A percentile compares a stretch with the other conserved stretches of the same genome.
Evolutionary conservation across 306 rosid genomes (phyloP).

Genomic region (Fragaria ananassa): DNA sequence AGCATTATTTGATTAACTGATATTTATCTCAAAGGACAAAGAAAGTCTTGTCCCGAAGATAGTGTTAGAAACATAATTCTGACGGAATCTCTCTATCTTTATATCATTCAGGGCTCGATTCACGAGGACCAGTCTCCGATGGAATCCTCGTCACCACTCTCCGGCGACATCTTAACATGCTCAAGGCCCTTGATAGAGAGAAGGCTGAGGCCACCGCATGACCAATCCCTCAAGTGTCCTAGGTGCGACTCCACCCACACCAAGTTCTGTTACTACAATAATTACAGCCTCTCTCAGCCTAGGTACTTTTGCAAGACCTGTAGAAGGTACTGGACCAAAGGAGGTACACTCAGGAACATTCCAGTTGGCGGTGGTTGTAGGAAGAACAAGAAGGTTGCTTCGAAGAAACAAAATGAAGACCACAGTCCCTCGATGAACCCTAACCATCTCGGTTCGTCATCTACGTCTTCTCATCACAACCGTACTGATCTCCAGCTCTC

Average conservation of each 20-base stretch:
- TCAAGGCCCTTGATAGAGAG: slow-evolving; percentile 74
- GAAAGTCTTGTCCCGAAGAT: neutral
- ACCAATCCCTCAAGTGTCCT: slow-evolving; percentile 83
- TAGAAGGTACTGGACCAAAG: slow-evolving; percentile 96
- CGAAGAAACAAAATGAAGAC: slow-evolving; percentile 61
- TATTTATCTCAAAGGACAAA: neutral
- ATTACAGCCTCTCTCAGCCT: slow-evolving; percentile 94
- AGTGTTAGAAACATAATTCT: neutral
- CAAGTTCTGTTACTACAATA: slow-evolving; percentile 98
- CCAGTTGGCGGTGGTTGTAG: slow-evolving; percentile 96
- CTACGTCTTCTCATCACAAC: slow-evolving; percentile 34
- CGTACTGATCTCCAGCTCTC: slow-evolving; percentile 78
- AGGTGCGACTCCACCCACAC: slow-evolving; percentile 95
- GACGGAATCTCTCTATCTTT: neutral
- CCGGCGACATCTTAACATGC: slow-evolving; percentile 71
- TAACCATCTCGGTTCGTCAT: slow-evolving; percentile 31
- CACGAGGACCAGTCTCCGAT: slow-evolving; percentile 62
- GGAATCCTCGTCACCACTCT: slow-evolving; percentile 75
- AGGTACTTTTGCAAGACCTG: slow-evolving; percentile 97
- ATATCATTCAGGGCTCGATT: slow-evolving; percentile 50
- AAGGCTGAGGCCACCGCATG: slow-evolving; percentile 74
- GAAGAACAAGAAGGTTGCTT: slow-evolving; percentile 76
- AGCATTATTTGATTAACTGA: neutral
- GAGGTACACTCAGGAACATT: slow-evolving; percentile 91
- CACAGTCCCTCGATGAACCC: slow-evolving; percentile 10